These are phyloP conservation scores for Corylus heterophylla DNA, from an alignment of 306 rosid species.

Conservation along the genomic window DNA sequence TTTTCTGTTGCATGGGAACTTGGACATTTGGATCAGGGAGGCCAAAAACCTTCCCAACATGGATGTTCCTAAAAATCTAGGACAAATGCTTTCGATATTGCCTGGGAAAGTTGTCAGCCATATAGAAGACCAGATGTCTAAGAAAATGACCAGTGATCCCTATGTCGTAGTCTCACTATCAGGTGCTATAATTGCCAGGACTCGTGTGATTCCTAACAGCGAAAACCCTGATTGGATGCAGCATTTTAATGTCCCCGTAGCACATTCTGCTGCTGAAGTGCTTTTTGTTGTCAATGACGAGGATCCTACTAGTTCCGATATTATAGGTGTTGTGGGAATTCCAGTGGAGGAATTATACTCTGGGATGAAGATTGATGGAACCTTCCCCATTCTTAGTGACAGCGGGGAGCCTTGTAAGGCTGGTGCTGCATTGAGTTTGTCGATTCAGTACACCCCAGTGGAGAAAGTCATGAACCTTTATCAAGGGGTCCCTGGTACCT, in stretches of 20 bases:
- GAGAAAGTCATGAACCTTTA: conserved; percentile 39
- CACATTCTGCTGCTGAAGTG: conserved; percentile 78
- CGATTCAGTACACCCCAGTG: conserved; percentile 63
- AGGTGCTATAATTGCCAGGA: conserved; percentile 71
- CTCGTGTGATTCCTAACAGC: conserved; percentile 63
- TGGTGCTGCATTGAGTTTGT: conserved; percentile 59
- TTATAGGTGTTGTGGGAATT: conserved; percentile 72
- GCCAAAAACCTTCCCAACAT: conserved; percentile 79
- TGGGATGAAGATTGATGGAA: conserved; percentile 58
- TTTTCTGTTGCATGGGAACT: conserved; percentile 69
- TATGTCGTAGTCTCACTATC: conserved; percentile 71
- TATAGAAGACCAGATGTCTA: conserved; percentile 36
- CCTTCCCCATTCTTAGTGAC: conserved; percentile 52
- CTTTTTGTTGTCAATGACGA: conserved; percentile 73
- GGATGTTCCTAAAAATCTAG: conserved; percentile 49
- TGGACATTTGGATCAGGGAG: conserved; percentile 55
- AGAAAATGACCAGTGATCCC: conserved; percentile 65
- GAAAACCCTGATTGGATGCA: conserved; percentile 87
- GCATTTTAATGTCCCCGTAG: conserved; percentile 70
- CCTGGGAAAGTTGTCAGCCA: conserved; percentile 37
- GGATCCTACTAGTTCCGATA: conserved; percentile 69
- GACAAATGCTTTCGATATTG: conserved; percentile 36
- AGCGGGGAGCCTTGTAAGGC: conserved; percentile 64
- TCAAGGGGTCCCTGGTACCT: conserved; percentile 64
- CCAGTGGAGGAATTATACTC: conserved; percentile 50